Conservation (phyloP, 2,329 filamentous ascomycete species). For the Trichoderma hamatum region DNA sequence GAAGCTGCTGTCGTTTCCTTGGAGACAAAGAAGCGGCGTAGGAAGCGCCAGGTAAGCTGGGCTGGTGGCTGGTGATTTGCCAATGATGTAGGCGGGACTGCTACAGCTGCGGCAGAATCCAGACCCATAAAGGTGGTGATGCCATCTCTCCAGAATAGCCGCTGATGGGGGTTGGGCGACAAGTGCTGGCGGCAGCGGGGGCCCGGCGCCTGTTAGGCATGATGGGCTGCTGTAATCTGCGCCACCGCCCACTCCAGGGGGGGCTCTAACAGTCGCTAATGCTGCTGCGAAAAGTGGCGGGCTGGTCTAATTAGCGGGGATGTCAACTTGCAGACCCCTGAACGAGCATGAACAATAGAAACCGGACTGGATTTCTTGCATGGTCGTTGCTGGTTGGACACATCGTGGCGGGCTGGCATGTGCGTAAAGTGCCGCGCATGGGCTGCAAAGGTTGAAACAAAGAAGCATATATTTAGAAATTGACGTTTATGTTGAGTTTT, state of each 20-base stretch:
- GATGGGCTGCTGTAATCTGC: not conserved
- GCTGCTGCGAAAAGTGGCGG: not conserved
- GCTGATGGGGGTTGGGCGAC: slow-evolving; percentile 19
- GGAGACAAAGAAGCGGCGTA: not conserved
- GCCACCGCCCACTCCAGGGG: not conserved
- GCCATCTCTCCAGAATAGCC: slow-evolving; percentile 19
- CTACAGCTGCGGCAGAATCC: not conserved
- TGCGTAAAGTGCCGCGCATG: not conserved
- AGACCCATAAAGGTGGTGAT: slow-evolving; percentile 11
- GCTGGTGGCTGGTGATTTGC: slow-evolving; percentile 9
- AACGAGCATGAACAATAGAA: not conserved
- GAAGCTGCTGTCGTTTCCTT: not conserved
- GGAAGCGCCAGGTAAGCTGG: not conserved
- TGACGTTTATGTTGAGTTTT: not conserved
- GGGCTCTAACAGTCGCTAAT: not conserved
- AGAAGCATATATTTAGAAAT: not conserved
- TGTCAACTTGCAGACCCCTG: not conserved
- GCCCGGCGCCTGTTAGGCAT: slow-evolving; percentile 11
- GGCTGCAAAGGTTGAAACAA: not conserved
- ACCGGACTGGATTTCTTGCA: not conserved
- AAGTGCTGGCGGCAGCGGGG: slow-evolving; percentile 2
- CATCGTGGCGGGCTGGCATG: not conserved
- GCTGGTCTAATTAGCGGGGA: not conserved
- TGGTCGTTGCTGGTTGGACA: not conserved
- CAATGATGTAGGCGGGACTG: not conserved